Base-by-base conservation (phyloP, 176 grass and related monocot genomes). In the Elaeis guineensis region DNA sequence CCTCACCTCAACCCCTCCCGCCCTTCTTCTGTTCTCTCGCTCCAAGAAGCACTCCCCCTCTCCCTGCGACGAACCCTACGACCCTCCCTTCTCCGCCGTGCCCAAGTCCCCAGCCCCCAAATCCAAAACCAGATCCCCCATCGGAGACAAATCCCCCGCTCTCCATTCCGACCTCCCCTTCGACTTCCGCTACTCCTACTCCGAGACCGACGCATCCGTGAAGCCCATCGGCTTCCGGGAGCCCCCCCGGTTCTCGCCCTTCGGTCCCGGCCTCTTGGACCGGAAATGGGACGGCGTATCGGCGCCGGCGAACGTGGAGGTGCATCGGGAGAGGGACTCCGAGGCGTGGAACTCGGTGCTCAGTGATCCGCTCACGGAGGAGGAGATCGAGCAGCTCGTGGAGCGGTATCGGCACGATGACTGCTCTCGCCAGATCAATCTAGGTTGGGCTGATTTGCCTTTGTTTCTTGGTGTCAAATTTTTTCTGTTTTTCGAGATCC, bases 201-300 rank as follows among this genome's bases (percentile, higher is more conserved):
- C 82, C 35, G 82, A 85, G 73, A 61, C 78, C n/a, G 75, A 75
- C 69, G 75, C 75, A 0, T 9, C 48, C 4, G 84, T 79, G 71
- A 78, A 44, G 59, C 87, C 82, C 39, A 82, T 90, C 75, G 82
- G 86, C 17, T 84, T 90, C 64, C 87, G 87, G 0, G 87, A 90
- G 72, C 87, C 87, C 15, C 75, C 72, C 24, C 74, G 78, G n/a
- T 90, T 85, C 72, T 90, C 82, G 18, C 87, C 87, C 51, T 90
- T 90, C 51, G 87, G 87, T 5, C 87, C 82, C 17, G 78, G 75
- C 51, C 75, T 75, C 48, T 58, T 90, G 53, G 82, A 85, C 72
- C 68, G 87, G 16, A 69, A 69, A 1, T 90, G 87, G 87, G 65
- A 84, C 51, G 86, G 86, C 60, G 63, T 82, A 1, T 70, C 51